Base-by-base conservation (phyloP, 768 basidiomycete species). In the Suillus alpinus region DNA sequence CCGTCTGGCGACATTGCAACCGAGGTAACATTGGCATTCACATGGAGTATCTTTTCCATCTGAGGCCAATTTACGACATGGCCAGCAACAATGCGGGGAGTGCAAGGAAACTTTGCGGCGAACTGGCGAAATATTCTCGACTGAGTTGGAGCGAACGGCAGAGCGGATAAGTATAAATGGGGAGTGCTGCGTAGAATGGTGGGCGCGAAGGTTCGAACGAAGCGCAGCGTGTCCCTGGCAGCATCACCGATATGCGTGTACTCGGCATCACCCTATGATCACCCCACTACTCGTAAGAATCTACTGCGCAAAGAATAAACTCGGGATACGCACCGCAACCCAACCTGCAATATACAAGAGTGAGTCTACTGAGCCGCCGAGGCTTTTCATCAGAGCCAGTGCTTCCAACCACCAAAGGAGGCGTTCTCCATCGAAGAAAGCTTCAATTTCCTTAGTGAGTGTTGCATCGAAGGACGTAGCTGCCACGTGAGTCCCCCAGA, bases 401-500 rank as follows among this genome's bases (percentile, higher is more conserved):
- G 44, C 20, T 23, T 46, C 44, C 12, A 23, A 46, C 20, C 44
- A 46, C 44, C 44, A 46, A 23, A 46, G 44, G n/a, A 46, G 44
- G 44, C 20, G 44, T 20, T 65, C 58, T 31, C 56, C 26, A 31
- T 69, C 31, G 31, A 76, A 50, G 31, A 75, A 59, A 3, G 56
- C 43, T 52, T 66, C 59, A 32, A 75, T 26, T 43, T 64, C 57
- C 18, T 57, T n/a, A 0, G 66, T 31, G 1, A 71, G 29, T 3
- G 41, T 14, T 1, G 34, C 6, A 20, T 60, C 29, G 40, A 53
- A 46, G 1, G 55, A 26, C 14, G 59, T 58, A 4, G 49, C 56
- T 7, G 40, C n/a, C 10, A 77, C 46, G 60, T 78, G 77, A 46
- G 69, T 62, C 1, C 61, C 69, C 73, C 74, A 77, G 47, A 62